These are phyloP conservation scores for Aspergillus tamarii DNA, from an alignment of 2,329 filamentous ascomycete genomes.

Conservation along the genomic window DNA sequence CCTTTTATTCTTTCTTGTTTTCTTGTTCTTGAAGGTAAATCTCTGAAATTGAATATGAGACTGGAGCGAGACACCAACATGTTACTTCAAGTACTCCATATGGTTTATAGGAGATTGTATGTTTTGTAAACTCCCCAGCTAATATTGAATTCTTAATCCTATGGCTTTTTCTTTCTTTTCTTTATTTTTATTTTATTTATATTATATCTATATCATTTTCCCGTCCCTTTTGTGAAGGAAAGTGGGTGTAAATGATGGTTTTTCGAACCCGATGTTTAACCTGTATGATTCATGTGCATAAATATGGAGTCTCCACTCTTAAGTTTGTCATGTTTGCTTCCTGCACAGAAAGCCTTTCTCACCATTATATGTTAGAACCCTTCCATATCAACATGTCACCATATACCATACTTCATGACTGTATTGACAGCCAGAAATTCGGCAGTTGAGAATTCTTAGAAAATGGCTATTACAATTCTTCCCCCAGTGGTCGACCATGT, in stretches of 20 bases:
- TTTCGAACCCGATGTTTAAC: not conserved
- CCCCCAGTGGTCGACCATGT: slow-evolving; percentile 50
- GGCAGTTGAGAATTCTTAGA: not conserved
- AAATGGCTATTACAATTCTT: slow-evolving; percentile 64
- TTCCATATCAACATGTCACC: not conserved
- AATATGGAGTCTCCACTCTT: not conserved
- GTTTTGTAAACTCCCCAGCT: not conserved
- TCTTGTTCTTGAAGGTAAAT: not conserved
- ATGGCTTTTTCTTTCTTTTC: not conserved
- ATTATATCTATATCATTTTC: too few relatives aligned
- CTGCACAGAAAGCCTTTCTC: slow-evolving; percentile 19
- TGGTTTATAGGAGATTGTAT: not conserved
- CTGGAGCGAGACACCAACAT: too few relatives aligned
- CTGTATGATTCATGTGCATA: not conserved
- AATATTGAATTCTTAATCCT: not conserved
- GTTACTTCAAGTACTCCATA: too few relatives aligned
- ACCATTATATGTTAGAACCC: not conserved
- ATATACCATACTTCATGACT: not conserved
- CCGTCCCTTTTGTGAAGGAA: too few relatives aligned
- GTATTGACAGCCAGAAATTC: not conserved
- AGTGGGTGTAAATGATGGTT: not conserved
- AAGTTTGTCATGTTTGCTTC: slow-evolving; percentile 27
- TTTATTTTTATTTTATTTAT: too few relatives aligned
- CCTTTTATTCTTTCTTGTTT: not conserved
- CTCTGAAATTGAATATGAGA: not conserved